phyloP scores from a whole-genome alignment of 2,329 filamentous ascomycete species.

The Fusarium graminum region DNA sequence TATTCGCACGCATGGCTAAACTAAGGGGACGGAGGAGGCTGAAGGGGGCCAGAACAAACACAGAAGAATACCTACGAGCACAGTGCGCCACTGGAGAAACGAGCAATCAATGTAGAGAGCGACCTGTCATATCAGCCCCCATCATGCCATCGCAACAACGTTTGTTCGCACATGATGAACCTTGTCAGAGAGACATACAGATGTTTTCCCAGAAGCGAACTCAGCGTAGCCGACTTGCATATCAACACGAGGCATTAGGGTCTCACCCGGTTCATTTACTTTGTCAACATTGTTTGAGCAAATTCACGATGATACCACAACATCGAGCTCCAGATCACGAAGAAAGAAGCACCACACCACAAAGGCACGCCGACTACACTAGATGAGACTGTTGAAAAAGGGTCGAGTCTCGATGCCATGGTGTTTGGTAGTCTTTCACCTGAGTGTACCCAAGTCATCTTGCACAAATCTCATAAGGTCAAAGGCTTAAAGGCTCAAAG shows the following conservation, averaged over 20 bases:
- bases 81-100: neutral
- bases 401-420: too few species aligned
- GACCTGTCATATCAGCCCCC: constrained; percentile 6
- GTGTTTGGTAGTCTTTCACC: neutral
- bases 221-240: neutral
- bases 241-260: constrained; percentile 2
- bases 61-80: neutral
- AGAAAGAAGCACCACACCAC: neutral
- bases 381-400: neutral
- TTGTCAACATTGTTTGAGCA: neutral
- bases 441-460: neutral
- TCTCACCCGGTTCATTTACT: constrained; percentile 9
- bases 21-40: constrained; percentile 1
- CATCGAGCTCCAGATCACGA: neutral
- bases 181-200: neutral
- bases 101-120: neutral
- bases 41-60: neutral
- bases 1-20: constrained; percentile 11
- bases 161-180: neutral
- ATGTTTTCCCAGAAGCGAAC: neutral
- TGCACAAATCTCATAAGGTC: neutral
- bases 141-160: neutral
- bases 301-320: neutral
- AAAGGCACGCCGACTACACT: neutral
- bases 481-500: neutral